Percentiles rank a stretch among this genome's conserved stretches.
Conservation (phyloP, 2,329 filamentous ascomycete species). For the Celoporthe dispersa region DNA sequence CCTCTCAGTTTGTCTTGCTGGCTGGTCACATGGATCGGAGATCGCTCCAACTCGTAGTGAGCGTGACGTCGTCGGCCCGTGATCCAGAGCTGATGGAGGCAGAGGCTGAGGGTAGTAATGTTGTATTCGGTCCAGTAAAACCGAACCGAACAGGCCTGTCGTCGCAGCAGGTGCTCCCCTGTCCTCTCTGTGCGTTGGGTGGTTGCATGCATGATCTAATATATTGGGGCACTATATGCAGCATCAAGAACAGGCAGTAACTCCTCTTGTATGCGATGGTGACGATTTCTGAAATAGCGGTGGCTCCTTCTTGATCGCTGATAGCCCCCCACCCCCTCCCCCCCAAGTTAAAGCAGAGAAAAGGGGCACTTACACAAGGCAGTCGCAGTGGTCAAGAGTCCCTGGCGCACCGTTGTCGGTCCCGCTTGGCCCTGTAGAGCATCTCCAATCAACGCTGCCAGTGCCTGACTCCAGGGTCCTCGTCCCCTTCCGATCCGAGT, state of each 20-base stretch:
- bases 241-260: neutral
- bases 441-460: neutral
- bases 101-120: neutral
- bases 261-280: neutral
- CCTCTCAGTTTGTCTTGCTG: neutral
- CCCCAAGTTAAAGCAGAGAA: neutral
- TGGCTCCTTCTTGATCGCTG: neutral
- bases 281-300: neutral
- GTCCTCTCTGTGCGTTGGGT: neutral
- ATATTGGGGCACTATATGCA: neutral
- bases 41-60: neutral
- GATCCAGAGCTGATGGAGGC: neutral
- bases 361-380: neutral
- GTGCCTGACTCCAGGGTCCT: constrained; percentile 2
- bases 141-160: neutral
- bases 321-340: neutral
- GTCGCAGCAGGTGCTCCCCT: constrained; percentile 1
- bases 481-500: neutral
- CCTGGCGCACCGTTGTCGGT: neutral
- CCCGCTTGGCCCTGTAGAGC: neutral
- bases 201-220: neutral
- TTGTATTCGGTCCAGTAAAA: neutral
- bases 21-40: neutral
- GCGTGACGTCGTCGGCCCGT: neutral
- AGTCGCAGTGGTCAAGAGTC: neutral